These are phyloP conservation scores for Flaveria floridana DNA, from an alignment of 140 eudicot genomes.

Conservation along the genomic window DNA sequence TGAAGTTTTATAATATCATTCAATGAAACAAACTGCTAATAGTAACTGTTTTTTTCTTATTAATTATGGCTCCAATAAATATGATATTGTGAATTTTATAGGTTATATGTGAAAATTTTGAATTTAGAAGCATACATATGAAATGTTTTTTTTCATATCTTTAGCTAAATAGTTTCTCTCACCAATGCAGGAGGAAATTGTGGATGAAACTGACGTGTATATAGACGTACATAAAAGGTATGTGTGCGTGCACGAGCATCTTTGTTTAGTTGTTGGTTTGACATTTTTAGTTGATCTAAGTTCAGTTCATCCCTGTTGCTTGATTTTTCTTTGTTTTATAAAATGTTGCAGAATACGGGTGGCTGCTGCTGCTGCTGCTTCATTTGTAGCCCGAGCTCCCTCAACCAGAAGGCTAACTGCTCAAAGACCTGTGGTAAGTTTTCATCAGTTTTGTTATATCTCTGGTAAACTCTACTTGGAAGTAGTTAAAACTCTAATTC, in stretches of 20 bases:
- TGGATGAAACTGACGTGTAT: slow-evolving; percentile 91
- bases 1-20: not conserved
- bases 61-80: not conserved
- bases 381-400: slow-evolving; percentile 84
- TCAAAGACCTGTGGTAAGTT: slow-evolving; percentile 61
- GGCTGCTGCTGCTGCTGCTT: slow-evolving; percentile 92
- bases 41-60: not conserved
- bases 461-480: not conserved
- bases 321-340: not conserved
- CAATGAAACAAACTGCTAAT: not conserved
- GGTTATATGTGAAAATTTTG: not conserved
- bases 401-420: slow-evolving; percentile 56
- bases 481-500: not conserved
- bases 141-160: not conserved
- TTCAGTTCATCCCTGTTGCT: slow-evolving; percentile 2
- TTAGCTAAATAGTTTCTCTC: slow-evolving; percentile 22
- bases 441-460: slow-evolving; percentile 7
- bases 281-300: slow-evolving; percentile 11
- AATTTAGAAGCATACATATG: not conserved
- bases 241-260: not conserved
- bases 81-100: not conserved
- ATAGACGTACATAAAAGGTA: slow-evolving; percentile 96
- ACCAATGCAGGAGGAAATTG: slow-evolving; percentile 86
- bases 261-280: not conserved
- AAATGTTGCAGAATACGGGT: slow-evolving; percentile 75